Conservation (phyloP, 306 rosid species). For the Quercus dentata region DNA sequence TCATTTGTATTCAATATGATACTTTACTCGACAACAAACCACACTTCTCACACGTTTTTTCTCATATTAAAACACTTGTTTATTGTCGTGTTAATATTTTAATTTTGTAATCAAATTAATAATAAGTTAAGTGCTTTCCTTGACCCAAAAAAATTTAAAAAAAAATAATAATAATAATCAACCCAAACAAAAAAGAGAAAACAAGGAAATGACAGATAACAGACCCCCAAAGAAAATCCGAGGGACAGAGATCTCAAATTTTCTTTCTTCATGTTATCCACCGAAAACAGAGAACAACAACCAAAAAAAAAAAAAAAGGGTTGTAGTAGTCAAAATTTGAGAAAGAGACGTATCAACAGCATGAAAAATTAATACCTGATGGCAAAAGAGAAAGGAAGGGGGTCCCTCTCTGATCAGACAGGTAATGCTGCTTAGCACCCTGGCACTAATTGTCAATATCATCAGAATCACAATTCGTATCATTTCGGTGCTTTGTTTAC, state of each 20-base stretch:
- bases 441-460: background rate
- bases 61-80: too few relatives aligned
- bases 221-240: background rate
- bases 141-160: too few relatives aligned
- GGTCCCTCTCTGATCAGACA: background rate
- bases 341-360: background rate
- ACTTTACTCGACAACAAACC: too few relatives aligned
- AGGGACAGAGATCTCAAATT: background rate
- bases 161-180: background rate
- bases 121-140: too few relatives aligned
- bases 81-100: too few relatives aligned
- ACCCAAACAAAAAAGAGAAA: background rate
- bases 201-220: background rate
- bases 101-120: too few relatives aligned
- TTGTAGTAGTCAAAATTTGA: background rate
- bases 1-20: too few relatives aligned
- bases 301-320: too few relatives aligned
- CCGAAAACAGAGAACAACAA: background rate
- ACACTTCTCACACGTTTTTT: too few relatives aligned
- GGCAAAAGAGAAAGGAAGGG: background rate
- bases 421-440: background rate
- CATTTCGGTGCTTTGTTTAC: too few relatives aligned
- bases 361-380: background rate
- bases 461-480: too few relatives aligned
- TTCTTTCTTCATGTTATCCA: background rate